A percentile compares a stretch with the other conserved stretches of the same genome.
phyloP scores from a whole-genome alignment of 768 basidiomycete genomes.

The Tricholoma terreum region DNA sequence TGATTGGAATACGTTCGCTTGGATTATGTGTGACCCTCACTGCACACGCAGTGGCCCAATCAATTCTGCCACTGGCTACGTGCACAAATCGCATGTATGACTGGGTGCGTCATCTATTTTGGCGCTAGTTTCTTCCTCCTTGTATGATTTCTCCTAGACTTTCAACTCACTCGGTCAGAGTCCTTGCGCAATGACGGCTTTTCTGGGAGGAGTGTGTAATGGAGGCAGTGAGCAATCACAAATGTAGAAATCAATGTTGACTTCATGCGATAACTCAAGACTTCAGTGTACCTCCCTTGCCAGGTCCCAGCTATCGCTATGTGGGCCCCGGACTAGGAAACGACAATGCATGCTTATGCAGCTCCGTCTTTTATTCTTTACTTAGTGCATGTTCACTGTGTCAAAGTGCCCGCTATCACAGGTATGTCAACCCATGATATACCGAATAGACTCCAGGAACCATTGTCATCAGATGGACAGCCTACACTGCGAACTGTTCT shows the following conservation, averaged over 20 bases:
- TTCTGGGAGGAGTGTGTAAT: neutral
- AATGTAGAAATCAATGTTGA: neutral
- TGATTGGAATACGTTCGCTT: neutral
- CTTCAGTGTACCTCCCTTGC: neutral
- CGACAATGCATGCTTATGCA: neutral
- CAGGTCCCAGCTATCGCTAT: neutral
- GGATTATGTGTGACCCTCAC: neutral
- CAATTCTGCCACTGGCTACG: neutral
- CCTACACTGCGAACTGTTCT: neutral
- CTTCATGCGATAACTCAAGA: neutral
- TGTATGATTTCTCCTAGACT: neutral
- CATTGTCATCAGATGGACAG: neutral
- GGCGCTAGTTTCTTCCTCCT: neutral
- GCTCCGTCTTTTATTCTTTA: neutral
- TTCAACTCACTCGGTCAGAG: slow-evolving; percentile 1
- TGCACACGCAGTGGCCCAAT: neutral
- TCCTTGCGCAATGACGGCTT: neutral
- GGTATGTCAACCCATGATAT: neutral
- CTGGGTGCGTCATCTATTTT: neutral
- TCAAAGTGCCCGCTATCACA: slow-evolving; percentile 4
- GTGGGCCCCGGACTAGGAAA: neutral
- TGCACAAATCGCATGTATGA: neutral
- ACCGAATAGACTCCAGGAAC: neutral
- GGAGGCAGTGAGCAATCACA: neutral
- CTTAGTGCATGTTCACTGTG: slow-evolving; percentile 5